A percentile compares a stretch with the other conserved stretches of the same genome.
Evolutionary conservation across 208 protist species (phyloP).

Genomic region (Vickermania ingenoplastis): DNA sequence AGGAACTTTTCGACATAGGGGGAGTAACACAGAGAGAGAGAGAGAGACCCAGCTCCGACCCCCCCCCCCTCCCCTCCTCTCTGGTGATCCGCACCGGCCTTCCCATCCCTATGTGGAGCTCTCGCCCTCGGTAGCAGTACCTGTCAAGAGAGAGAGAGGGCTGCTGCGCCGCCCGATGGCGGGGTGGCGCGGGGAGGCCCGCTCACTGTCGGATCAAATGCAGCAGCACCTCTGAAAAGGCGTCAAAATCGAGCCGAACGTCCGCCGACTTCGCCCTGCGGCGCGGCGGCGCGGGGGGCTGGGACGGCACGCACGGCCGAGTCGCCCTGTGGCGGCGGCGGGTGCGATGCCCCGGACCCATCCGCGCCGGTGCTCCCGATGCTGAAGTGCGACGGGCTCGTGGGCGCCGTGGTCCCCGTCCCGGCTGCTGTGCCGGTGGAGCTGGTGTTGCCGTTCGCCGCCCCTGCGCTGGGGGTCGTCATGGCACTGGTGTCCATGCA

Average conservation of each 20-base stretch:
- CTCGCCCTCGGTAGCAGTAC: too few relatives aligned
- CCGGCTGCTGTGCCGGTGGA: background rate
- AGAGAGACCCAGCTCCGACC: too few relatives aligned
- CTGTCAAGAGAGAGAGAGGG: too few relatives aligned
- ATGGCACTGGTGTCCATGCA: background rate
- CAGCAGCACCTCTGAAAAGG: conserved; percentile 4
- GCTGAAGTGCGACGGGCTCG: conserved; percentile 17
- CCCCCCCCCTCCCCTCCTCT: too few relatives aligned
- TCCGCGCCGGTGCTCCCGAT: conserved; percentile 2
- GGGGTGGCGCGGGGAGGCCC: background rate
- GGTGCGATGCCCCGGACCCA: too few relatives aligned
- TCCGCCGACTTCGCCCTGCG: background rate
- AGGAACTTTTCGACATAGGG: too few relatives aligned
- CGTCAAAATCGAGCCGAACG: conserved; percentile 2
- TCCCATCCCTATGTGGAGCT: too few relatives aligned
- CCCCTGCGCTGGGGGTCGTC: background rate
- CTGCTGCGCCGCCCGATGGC: too few relatives aligned
- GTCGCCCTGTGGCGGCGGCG: too few relatives aligned
- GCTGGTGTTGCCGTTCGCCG: background rate
- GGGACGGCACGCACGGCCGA: too few relatives aligned
- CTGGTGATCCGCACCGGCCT: too few relatives aligned
- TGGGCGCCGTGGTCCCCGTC: conserved; percentile 4
- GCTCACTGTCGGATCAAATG: conserved; percentile 5
- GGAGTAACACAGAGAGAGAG: too few relatives aligned
- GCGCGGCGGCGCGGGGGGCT: background rate